Percentiles rank a stretch among this genome's conserved stretches.
Evolutionary conservation across 148 eudicot genomes (phyloP).

Genomic region (Chenopodium formosanum): DNA sequence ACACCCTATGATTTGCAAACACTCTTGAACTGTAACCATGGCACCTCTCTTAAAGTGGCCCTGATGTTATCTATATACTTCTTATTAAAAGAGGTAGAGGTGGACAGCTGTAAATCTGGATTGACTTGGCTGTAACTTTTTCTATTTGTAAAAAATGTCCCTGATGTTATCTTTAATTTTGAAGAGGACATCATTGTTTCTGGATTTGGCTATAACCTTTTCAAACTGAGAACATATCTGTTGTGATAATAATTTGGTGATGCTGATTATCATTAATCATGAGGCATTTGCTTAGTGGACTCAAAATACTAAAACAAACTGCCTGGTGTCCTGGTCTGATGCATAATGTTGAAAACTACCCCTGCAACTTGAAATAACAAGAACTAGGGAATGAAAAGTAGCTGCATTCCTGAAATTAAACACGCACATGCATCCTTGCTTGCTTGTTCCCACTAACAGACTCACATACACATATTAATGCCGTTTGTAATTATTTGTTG

Average conservation of each 20-base stretch:
- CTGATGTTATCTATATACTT: neutral
- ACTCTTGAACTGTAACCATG: neutral
- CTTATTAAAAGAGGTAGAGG: neutral
- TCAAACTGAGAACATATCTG: too few relatives aligned
- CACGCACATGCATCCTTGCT: neutral
- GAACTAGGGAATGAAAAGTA: neutral
- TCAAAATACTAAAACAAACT: neutral
- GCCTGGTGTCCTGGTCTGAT: neutral
- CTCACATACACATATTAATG: neutral
- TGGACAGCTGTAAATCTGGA: conserved; percentile 2
- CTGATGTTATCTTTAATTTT: neutral
- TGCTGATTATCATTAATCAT: neutral
- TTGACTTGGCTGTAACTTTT: neutral
- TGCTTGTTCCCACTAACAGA: neutral
- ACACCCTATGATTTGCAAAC: neutral
- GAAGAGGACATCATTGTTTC: neutral
- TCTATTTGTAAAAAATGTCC: neutral
- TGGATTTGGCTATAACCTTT: neutral
- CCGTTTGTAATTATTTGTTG: neutral
- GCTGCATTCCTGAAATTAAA: neutral
- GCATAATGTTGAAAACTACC: neutral
- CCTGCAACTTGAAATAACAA: neutral
- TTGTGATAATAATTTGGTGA: neutral
- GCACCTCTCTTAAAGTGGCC: neutral
- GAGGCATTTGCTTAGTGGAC: neutral